These are phyloP conservation scores for Suhomyces coccinellae DNA, from an alignment of 1,139 yeast species.

Conservation along the genomic window DNA sequence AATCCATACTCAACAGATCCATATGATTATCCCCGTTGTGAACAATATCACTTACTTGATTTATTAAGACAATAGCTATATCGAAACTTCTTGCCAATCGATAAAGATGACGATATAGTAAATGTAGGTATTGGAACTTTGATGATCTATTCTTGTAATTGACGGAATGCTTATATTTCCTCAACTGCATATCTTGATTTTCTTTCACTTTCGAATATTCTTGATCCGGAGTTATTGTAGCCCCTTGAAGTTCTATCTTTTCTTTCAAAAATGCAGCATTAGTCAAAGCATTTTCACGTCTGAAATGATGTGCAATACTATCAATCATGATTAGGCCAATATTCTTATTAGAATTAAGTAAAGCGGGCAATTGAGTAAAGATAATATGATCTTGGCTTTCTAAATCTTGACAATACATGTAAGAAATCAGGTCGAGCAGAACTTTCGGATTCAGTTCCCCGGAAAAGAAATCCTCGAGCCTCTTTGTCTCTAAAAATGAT, in stretches of 20 bases:
- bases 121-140: slow-evolving; percentile 45
- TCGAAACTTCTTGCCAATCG: slow-evolving; percentile 48
- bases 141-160: slow-evolving; percentile 32
- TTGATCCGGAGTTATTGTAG: slow-evolving; percentile 17
- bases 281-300: slow-evolving; percentile 58
- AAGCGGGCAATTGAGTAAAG: slow-evolving; percentile 66
- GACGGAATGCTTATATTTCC: slow-evolving; percentile 29
- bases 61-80: slow-evolving; percentile 69
- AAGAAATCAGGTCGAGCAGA: slow-evolving; percentile 53
- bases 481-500: slow-evolving; percentile 62
- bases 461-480: slow-evolving; percentile 43
- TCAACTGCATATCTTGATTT: slow-evolving; percentile 31
- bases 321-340: slow-evolving; percentile 55
- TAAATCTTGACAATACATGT: slow-evolving; percentile 65
- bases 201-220: slow-evolving; percentile 22
- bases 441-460: slow-evolving; percentile 17
- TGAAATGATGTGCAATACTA: slow-evolving; percentile 81
- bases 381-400: slow-evolving; percentile 76
- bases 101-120: slow-evolving; percentile 50
- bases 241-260: slow-evolving; percentile 26
- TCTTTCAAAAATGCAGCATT: slow-evolving; percentile 29
- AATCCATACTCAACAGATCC: slow-evolving; percentile 54
- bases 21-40: slow-evolving; percentile 20
- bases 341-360: slow-evolving; percentile 50
- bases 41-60: slow-evolving; percentile 68